Evolutionary conservation across 1,284 basidiomycete species (phyloP).

Genomic region (Irpex sp.): DNA sequence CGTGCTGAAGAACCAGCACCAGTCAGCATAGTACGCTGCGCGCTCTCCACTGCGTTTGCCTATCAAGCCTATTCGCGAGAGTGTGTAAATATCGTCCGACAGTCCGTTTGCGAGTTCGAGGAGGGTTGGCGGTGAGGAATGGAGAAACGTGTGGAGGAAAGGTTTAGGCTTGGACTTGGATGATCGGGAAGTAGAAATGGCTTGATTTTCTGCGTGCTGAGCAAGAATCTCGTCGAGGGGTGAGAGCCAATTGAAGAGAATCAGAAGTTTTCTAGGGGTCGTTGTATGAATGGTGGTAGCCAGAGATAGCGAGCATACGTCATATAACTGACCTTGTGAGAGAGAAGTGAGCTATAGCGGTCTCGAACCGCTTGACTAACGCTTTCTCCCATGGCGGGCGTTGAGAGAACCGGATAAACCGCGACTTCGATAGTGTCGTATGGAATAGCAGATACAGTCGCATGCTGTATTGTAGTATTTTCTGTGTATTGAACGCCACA

Average conservation of each 20-base stretch:
- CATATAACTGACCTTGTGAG: conserved; percentile 65
- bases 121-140: conserved; percentile 86
- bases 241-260: conserved; percentile 85
- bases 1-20: conserved; percentile 85
- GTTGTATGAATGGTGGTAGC: neutral
- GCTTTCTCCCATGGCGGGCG: conserved; percentile 62
- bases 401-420: conserved; percentile 50
- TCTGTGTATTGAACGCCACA: conserved; percentile 49
- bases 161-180: conserved; percentile 45
- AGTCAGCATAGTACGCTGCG: conserved; percentile 79
- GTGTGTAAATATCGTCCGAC: conserved; percentile 81
- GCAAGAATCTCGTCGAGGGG: conserved; percentile 75
- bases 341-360: conserved; percentile 73
- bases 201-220: conserved; percentile 69
- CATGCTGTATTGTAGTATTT: conserved; percentile 86
- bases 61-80: conserved; percentile 75
- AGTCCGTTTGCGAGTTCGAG: conserved; percentile 79
- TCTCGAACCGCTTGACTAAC: conserved; percentile 64
- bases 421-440: conserved; percentile 51
- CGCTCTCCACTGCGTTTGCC: conserved; percentile 69
- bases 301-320: neutral
- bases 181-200: conserved; percentile 50
- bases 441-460: conserved; percentile 81
- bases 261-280: conserved; percentile 72
- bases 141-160: conserved; percentile 76